Evolutionary conservation across 495 filamentous ascomycete species (phyloP).

Genomic region (Pseudevernia furfuracea): DNA sequence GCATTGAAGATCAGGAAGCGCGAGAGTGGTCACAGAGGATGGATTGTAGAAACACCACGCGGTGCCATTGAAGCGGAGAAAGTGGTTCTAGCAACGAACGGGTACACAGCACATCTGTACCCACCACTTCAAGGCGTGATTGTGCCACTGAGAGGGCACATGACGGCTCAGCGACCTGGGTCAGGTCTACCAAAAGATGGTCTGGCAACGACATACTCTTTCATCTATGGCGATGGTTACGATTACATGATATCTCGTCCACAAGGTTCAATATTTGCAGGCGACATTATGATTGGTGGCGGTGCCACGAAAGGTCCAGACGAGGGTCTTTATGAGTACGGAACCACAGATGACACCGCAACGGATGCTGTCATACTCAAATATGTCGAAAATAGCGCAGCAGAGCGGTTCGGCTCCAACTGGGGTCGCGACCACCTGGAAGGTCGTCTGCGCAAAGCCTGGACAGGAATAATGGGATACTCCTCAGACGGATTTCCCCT

Average conservation of each 20-base stretch:
- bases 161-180: constrained; percentile 55
- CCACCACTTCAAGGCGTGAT: constrained; percentile 51
- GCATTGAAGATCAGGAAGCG: constrained; percentile 35
- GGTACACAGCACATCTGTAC: constrained; percentile 55
- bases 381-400: constrained; percentile 41
- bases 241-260: constrained; percentile 62
- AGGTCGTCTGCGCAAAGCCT: constrained; percentile 49
- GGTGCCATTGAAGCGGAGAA: constrained; percentile 46
- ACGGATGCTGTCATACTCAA: constrained; percentile 47
- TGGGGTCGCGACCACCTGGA: constrained; percentile 53
- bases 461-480: constrained; percentile 46
- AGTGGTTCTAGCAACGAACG: constrained; percentile 66
- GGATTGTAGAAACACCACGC: constrained; percentile 46
- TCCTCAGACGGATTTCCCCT: constrained; percentile 42
- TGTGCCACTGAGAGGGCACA: constrained; percentile 60
- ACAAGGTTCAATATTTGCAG: constrained; percentile 34
- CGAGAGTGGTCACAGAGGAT: constrained; percentile 28
- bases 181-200: constrained; percentile 35
- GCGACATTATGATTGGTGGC: constrained; percentile 66
- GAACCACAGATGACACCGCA: constrained; percentile 51
- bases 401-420: constrained; percentile 46
- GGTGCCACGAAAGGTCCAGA: constrained; percentile 45
- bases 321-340: constrained; percentile 44
- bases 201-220: constrained; percentile 51
- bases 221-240: constrained; percentile 52